Percentiles rank a stretch among this genome's conserved stretches.
These are phyloP conservation scores for Discostella stelligeroides DNA, from an alignment of 108 stramenopile genomes.

Conservation along the genomic window DNA sequence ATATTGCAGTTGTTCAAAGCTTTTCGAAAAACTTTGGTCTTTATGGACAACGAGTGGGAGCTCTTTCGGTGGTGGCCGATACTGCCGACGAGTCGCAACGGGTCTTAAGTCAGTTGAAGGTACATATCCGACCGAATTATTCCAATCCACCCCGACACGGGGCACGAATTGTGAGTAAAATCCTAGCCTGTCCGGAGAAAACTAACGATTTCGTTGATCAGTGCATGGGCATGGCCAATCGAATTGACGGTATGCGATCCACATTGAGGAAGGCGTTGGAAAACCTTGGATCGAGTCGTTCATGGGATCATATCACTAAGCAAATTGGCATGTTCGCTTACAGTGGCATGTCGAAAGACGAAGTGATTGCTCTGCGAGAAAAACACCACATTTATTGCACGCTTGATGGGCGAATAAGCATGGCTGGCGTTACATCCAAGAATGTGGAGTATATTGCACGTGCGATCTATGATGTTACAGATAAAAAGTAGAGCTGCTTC, in stretches of 20 bases:
- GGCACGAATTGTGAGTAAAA: constrained; percentile 91
- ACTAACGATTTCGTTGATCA: constrained; percentile 86
- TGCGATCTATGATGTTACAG: constrained; percentile 94
- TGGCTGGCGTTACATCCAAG: constrained; percentile 95
- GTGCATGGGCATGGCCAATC: constrained; percentile 97
- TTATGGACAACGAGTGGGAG: constrained; percentile 97
- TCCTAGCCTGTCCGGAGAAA: constrained; percentile 83
- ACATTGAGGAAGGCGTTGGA: constrained; percentile 78
- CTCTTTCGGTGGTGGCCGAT: constrained; percentile 89
- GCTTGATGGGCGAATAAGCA: constrained; percentile 96
- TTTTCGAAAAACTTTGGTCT: constrained; percentile 99
- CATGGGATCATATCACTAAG: constrained; percentile 97
- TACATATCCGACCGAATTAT: constrained; percentile 97
- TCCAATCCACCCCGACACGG: constrained; percentile 98
- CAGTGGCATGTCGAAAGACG: constrained; percentile 91
- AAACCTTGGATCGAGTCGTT: constrained; percentile 70
- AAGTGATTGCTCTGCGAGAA: constrained; percentile 85
- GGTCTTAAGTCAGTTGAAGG: constrained; percentile 94
- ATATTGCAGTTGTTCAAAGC: constrained; percentile 92
- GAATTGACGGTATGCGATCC: constrained; percentile 91
- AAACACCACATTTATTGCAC: constrained; percentile 98
- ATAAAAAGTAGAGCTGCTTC: constrained; percentile 33
- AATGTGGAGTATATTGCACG: constrained; percentile 97
- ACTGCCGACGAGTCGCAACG: constrained; percentile 90
- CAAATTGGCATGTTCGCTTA: constrained; percentile 99